Base-by-base conservation (phyloP, 1,139 yeast genomes). In the Diutina scorzettiae region DNA sequence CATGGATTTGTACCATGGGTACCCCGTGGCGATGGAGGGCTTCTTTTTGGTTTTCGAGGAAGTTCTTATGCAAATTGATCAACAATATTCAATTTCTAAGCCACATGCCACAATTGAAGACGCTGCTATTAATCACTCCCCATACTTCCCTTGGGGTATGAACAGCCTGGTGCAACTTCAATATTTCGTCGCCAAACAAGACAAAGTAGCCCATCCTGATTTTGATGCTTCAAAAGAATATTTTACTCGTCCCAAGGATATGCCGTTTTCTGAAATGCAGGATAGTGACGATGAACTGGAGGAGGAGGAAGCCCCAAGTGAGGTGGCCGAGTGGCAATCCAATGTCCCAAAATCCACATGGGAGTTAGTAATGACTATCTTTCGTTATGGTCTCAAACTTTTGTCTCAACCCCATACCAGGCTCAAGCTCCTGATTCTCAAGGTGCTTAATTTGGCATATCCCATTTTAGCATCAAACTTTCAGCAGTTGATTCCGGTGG, bases 1-100 rank as follows among this genome's bases (percentile, higher is more conserved):
- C 28, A 66, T 91, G 41, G 97, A 91, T 57, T 69, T 78, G 37
- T 89, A 81, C 51, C 95, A 89, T 60, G 94, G 93, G 0, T 89
- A 91, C 56, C 63, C 77, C 1, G 64, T 68, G 14, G 62, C 91
- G 19, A 79, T 85, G 41, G 79, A 80, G 46, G 87, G 87, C 0
- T 79, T 86, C 46, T 84, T 89, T 49, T 61, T 71, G 5, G 81
- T 85, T 0, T 84, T 89, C 51, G 73, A 72, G 41, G 79, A 81
- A 16, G 59, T 89, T 2, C 68, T 80, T 1, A 60, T 61, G 16
- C 84, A 81, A 52, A 66, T 81, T 11, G 58, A 60, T 14, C 28
- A 20, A n/a, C 19, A 14, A 2, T 34, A 34, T 23, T 9, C 16
- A 1, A n/a, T 20, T 9, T 11, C 27, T 6, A 34, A 18, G 1